phyloP scores from a whole-genome alignment of 2,329 filamentous ascomycete species.

The Aspergillus sp. region DNA sequence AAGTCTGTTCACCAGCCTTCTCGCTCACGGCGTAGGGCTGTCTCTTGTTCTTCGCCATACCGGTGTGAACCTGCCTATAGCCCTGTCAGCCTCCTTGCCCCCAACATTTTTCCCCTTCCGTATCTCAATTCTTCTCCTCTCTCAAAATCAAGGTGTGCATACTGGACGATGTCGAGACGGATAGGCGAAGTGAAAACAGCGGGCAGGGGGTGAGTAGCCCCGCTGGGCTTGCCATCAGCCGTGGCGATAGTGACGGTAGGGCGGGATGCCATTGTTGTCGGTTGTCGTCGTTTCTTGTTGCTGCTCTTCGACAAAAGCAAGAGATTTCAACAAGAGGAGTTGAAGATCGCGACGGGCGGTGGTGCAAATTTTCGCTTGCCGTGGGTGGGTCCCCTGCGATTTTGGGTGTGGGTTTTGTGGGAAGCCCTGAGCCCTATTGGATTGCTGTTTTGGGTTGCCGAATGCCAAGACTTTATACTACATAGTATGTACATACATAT shows the following conservation, averaged over 20 bases:
- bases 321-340: conserved; percentile 14
- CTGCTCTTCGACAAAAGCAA: not conserved
- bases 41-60: conserved; percentile 99
- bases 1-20: conserved; percentile 99
- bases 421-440: conserved; percentile 33
- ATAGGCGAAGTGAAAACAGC: conserved; percentile 96
- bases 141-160: conserved; percentile 39
- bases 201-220: conserved; percentile 84
- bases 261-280: conserved; percentile 77
- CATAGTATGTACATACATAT: not conserved
- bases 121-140: conserved; percentile 11
- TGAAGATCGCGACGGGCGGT: conserved; percentile 28
- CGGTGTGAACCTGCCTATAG: conserved; percentile 73
- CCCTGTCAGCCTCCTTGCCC: conserved; percentile 26
- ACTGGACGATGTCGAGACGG: conserved; percentile 98
- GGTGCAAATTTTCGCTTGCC: conserved; percentile 41
- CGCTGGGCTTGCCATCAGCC: conserved; percentile 88
- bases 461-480: not conserved
- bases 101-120: not conserved
- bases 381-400: conserved; percentile 5
- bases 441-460: conserved; percentile 9
- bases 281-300: conserved; percentile 28
- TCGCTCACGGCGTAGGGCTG: conserved; percentile 99
- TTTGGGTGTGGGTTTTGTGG: conserved; percentile 14
- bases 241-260: conserved; percentile 96